Evolutionary conservation across 148 eudicot species (phyloP).

Genomic region (Camellia sinensis): DNA sequence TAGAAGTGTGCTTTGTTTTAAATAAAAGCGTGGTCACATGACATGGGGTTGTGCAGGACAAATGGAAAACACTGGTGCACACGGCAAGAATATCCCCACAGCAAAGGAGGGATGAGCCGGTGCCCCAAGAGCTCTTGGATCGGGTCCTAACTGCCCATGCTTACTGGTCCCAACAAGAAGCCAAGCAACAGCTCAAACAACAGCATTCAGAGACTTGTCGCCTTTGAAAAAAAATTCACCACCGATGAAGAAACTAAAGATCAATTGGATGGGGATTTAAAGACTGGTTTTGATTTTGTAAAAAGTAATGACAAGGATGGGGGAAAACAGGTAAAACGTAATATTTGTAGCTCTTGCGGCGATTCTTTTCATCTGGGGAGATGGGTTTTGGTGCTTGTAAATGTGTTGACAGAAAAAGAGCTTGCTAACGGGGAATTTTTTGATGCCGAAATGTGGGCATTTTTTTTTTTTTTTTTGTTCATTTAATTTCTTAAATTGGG

Average conservation of each 20-base stretch:
- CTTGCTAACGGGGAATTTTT: slow-evolving; percentile 3
- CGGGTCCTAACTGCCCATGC: slow-evolving; percentile 80
- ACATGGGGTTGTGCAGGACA: slow-evolving; percentile 48
- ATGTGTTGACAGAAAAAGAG: slow-evolving; percentile 24
- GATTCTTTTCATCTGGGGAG: not conserved
- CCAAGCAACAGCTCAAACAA: slow-evolving; percentile 68
- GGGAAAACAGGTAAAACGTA: too few relatives aligned
- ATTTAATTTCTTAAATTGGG: not conserved
- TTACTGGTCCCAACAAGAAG: slow-evolving; percentile 83
- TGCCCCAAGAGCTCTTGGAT: slow-evolving; percentile 87
- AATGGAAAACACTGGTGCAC: slow-evolving; percentile 97
- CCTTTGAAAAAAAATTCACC: slow-evolving; percentile 35
- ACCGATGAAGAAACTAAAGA: too few relatives aligned
- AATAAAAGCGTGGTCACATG: not conserved
- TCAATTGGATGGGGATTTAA: too few relatives aligned
- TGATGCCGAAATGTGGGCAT: not conserved
- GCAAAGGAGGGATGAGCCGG: slow-evolving; percentile 96
- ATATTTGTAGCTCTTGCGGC: not conserved
- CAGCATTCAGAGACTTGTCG: slow-evolving; percentile 51
- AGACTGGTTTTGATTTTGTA: too few relatives aligned
- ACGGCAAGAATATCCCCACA: slow-evolving; percentile 94
- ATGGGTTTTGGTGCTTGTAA: slow-evolving; percentile 9
- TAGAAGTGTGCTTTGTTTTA: not conserved
- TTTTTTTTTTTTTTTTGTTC: slow-evolving; percentile 19
- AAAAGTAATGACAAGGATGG: too few relatives aligned